Evolutionary conservation across 345 rosid species (phyloP).

Genomic region (Moringa oleifera): DNA sequence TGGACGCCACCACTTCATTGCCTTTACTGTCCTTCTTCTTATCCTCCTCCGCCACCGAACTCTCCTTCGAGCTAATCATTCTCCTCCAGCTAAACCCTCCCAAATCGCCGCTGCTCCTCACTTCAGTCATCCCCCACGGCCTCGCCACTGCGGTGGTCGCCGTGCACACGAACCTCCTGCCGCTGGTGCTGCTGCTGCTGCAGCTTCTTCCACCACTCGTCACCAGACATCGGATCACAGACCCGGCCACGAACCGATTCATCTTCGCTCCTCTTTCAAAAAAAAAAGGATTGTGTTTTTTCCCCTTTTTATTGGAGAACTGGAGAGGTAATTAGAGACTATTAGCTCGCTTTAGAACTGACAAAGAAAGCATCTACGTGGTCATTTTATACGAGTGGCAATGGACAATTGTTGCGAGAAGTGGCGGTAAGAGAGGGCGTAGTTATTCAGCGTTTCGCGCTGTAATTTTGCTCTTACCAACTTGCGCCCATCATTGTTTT

Average conservation of each 20-base stretch:
- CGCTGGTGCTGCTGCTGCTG: constrained; percentile 9
- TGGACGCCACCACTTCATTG: constrained; percentile 26
- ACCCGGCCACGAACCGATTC: constrained; percentile 26
- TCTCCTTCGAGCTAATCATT: constrained; percentile 18
- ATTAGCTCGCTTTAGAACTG: no score
- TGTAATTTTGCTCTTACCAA: not conserved
- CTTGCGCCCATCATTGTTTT: no score
- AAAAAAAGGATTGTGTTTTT: not conserved
- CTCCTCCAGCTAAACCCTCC: constrained; percentile 18
- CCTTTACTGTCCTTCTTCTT: constrained; percentile 24
- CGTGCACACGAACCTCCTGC: constrained; percentile 9
- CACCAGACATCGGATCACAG: constrained; percentile 25
- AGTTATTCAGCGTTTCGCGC: constrained; percentile 2
- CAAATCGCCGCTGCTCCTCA: constrained; percentile 1
- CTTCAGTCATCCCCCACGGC: not conserved
- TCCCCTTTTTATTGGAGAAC: not conserved
- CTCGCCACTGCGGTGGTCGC: constrained; percentile 5
- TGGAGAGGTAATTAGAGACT: no score
- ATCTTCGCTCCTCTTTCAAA: constrained; percentile 12
- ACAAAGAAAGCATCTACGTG: not conserved
- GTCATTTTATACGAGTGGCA: not conserved
- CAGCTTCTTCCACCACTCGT: constrained; percentile 6
- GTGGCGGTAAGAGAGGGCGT: not conserved
- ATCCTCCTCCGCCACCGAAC: constrained; percentile 15
- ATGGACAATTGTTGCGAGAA: not conserved